These are phyloP conservation scores for Sphagnum fallax DNA, from an alignment of 228 moss, liverwort and hornwort species.

Conservation along the genomic window DNA sequence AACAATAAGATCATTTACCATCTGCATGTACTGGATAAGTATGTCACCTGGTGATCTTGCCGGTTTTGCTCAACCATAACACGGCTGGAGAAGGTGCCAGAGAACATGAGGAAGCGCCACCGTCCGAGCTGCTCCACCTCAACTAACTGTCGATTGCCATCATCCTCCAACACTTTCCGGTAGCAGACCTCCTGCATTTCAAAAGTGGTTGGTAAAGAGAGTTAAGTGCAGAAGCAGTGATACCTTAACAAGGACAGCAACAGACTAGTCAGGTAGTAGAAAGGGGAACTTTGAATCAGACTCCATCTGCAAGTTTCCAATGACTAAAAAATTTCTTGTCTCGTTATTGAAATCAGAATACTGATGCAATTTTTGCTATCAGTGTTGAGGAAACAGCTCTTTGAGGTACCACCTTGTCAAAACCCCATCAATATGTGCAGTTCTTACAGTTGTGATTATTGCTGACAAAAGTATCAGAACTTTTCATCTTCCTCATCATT, in stretches of 20 bases:
- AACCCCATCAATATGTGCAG: too few species aligned
- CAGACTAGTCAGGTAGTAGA: background rate
- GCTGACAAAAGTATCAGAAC: too few species aligned
- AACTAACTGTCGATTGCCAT: constrained; percentile 72
- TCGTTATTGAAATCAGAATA: too few species aligned
- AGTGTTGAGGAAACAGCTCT: too few species aligned
- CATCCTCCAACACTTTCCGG: constrained; percentile 81
- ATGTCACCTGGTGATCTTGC: constrained; percentile 48
- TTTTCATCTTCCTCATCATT: too few species aligned
- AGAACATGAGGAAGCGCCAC: constrained; percentile 75
- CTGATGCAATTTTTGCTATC: too few species aligned
- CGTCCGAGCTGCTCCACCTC: constrained; percentile 90
- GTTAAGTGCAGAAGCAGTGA: background rate
- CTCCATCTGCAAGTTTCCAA: background rate
- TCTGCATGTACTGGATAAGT: too few species aligned
- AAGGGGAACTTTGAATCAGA: background rate
- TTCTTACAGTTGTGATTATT: too few species aligned
- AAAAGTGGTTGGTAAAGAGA: background rate
- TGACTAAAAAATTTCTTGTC: background rate
- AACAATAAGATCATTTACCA: background rate
- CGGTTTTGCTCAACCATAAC: constrained; percentile 63
- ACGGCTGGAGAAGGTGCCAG: constrained; percentile 64
- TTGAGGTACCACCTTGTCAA: too few species aligned
- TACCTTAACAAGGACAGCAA: background rate
- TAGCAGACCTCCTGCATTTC: constrained; percentile 71